Base-by-base conservation (phyloP, 768 basidiomycete genomes). In the Termitomyces titanicus region DNA sequence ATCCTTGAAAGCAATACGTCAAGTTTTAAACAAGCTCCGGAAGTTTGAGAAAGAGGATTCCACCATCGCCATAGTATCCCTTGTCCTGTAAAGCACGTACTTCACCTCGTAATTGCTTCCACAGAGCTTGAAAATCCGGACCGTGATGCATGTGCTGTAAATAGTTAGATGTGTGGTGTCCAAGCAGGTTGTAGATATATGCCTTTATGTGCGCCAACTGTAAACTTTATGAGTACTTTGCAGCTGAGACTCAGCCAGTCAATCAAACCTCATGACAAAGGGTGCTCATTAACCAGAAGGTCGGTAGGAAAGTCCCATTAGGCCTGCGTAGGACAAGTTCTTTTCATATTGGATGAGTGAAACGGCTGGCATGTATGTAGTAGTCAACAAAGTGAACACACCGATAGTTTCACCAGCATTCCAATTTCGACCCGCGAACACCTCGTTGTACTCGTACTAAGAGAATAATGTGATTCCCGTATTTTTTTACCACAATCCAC, bases 141-240 rank as follows among this genome's bases (percentile, higher is more conserved):
- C 88, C 87, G 61, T 94, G 92, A 61, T 93, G 77, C 88, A 87
- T 87, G 67, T 93, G 85, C 89, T 92, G 60, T 25, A 45, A 7
- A 20, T 5, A 20, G 8, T 47, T 15, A 56, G 29, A 9, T 17
- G 31, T 34, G 31, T 17, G 33, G 40, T 5, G 4, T 11, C 15
- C 11, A 18, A 22, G 27, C 17, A 18, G 55, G 6, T 18, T 6
- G 24, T 37, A n/a, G 34, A 25, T 25, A 34, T 56, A 35, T 65
- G 87, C 90, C 79, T 89, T 86, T 61, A 89, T 90, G 64, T 93
- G 91, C 3, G 91, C 90, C 33, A 93, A 73, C 91, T 93, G 63
- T 8, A 54, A 13, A 39, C 25, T 39, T 55, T 22, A 48, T 45
- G 53, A 66, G 51, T 65, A 24, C 6, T 27, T 22, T 33, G 39